Conservation (phyloP, 202 grass and related monocot genomes). For the Zizania palustris region DNA sequence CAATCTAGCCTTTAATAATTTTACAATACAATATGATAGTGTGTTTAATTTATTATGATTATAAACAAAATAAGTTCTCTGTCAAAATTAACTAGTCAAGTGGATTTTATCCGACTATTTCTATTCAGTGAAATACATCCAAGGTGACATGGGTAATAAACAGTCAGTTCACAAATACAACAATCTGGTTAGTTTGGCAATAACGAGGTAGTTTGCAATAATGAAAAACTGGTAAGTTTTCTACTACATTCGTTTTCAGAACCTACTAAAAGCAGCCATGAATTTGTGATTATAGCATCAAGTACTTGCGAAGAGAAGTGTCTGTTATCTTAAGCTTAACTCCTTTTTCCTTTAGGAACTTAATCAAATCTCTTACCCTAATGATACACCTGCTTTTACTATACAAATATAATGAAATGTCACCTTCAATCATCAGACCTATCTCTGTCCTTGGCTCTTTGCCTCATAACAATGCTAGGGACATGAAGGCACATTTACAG, state of each 20-base stretch:
- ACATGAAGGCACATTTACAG: not conserved
- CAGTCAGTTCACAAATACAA: not conserved
- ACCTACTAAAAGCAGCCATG: not conserved
- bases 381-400: conserved; percentile 1
- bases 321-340: conserved; percentile 7
- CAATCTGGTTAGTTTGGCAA: not conserved
- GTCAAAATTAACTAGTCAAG: not conserved
- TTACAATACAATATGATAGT: not conserved
- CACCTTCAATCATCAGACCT: not conserved
- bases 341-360: not conserved
- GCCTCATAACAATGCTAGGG: conserved; percentile 9
- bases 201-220: not conserved
- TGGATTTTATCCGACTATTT: conserved; percentile 17
- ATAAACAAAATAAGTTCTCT: not conserved
- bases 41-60: too few species aligned
- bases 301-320: not conserved
- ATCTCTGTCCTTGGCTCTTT: not conserved
- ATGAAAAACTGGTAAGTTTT: not conserved
- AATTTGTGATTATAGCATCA: conserved; percentile 4
- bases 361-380: not conserved
- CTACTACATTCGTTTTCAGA: not conserved
- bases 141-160: not conserved
- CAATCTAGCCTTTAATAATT: conserved; percentile 13
- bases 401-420: conserved; percentile 9
- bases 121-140: not conserved